Evolutionary conservation across 208 protist species (phyloP).

Genomic region (Trypanosoma conorhini): DNA sequence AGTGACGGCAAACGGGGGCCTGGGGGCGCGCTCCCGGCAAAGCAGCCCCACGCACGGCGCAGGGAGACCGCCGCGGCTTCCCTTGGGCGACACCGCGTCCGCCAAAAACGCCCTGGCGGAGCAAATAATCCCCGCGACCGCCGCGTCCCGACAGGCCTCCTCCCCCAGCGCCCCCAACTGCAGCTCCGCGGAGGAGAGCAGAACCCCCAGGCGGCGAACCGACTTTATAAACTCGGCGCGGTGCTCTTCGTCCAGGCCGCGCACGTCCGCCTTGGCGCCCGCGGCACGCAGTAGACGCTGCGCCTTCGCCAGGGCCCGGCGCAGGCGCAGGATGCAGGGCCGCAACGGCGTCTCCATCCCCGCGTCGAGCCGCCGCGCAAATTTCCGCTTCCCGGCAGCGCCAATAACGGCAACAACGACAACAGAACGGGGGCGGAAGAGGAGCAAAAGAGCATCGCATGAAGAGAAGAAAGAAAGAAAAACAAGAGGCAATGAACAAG

Average conservation of each 20-base stretch:
- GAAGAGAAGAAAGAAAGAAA: background rate
- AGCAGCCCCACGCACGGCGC: conserved; percentile 20
- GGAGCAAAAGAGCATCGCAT: background rate
- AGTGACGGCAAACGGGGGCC: conserved; percentile 1
- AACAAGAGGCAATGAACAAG: background rate
- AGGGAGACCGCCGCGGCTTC: background rate
- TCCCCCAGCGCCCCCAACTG: background rate
- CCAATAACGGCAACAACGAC: background rate
- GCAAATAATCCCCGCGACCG: background rate
- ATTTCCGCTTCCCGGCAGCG: background rate
- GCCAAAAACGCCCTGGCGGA: conserved; percentile 10
- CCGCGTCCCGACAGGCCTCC: background rate
- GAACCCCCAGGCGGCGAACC: conserved; percentile 21
- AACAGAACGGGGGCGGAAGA: background rate
- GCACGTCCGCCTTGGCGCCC: background rate
- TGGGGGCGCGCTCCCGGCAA: background rate
- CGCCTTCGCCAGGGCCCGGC: conserved; percentile 6
- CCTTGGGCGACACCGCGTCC: background rate
- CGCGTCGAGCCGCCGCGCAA: background rate
- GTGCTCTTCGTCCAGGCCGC: background rate
- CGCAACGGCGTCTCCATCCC: background rate
- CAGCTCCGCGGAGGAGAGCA: conserved; percentile 8
- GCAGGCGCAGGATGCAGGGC: conserved; percentile 5
- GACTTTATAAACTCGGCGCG: conserved; percentile 6
- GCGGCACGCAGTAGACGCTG: background rate